Percentiles rank a stretch among this genome's conserved stretches.
phyloP scores from a whole-genome alignment of 78 protist genomes.

The Bodo saltans region DNA sequence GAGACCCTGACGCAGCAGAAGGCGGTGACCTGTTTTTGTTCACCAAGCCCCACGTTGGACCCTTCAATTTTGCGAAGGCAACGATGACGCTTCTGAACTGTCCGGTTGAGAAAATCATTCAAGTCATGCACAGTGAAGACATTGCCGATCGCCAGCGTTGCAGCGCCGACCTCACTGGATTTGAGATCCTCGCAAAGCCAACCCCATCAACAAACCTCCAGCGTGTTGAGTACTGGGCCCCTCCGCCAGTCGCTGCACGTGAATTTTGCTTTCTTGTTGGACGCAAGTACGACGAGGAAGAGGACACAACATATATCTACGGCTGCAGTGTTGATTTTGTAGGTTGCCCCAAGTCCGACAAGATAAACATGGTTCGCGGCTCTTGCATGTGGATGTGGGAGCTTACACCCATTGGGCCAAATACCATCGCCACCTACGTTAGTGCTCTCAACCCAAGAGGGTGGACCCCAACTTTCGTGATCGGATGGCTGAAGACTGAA shows the following conservation, averaged over 20 bases:
- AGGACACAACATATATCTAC: neutral
- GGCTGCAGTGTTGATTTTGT: neutral
- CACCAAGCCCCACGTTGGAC: neutral
- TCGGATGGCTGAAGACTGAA: neutral
- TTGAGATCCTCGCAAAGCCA: neutral
- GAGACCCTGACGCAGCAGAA: neutral
- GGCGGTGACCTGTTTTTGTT: neutral
- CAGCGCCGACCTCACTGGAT: neutral
- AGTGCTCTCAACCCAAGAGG: neutral
- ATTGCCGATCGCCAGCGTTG: neutral
- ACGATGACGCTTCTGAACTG: neutral
- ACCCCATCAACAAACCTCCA: neutral
- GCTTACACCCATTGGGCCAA: neutral
- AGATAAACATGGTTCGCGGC: neutral
- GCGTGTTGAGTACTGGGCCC: neutral
- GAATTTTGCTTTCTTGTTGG: neutral
- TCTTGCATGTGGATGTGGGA: neutral
- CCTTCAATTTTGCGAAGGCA: neutral
- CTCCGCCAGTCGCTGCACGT: neutral
- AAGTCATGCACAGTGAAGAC: neutral
- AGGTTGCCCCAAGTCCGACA: neutral
- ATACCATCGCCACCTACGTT: neutral
- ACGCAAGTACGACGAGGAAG: neutral
- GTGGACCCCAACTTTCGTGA: neutral
- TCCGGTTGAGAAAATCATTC: neutral